Evolutionary conservation across 306 rosid species (phyloP).

Genomic region (Trichosanthes truncata): DNA sequence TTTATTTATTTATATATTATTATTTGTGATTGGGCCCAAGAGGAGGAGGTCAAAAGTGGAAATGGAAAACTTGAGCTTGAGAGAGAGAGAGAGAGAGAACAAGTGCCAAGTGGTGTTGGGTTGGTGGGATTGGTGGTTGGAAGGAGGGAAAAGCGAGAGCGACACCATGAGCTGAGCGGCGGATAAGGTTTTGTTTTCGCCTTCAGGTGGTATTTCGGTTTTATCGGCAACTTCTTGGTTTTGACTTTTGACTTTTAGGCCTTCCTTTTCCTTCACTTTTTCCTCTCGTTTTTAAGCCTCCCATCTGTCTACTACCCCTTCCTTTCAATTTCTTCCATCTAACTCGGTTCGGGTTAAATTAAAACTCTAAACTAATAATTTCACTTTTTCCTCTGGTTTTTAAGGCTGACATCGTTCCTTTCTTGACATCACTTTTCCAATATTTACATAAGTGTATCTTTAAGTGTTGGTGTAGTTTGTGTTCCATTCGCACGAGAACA

Average conservation of each 20-base stretch:
- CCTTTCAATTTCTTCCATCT: too few species aligned
- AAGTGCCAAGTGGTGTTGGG: background rate
- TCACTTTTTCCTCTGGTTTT: too few species aligned
- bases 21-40: background rate
- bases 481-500: too few species aligned
- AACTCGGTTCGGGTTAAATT: too few species aligned
- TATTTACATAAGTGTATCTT: too few species aligned
- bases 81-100: background rate
- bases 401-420: too few species aligned
- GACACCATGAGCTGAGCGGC: background rate
- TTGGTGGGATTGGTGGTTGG: background rate
- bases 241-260: background rate
- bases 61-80: background rate
- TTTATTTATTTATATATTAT: too few species aligned
- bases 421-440: too few species aligned
- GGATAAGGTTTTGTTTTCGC: background rate
- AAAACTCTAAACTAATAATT: too few species aligned
- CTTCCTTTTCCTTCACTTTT: background rate
- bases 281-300: too few species aligned
- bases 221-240: background rate
- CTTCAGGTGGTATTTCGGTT: background rate
- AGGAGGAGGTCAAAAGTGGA: background rate
- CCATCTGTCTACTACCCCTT: background rate
- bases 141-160: background rate
- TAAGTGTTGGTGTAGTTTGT: too few species aligned